phyloP scores from a whole-genome alignment of 352 stramenopile genomes.

The Phytopythium delawarense region DNA sequence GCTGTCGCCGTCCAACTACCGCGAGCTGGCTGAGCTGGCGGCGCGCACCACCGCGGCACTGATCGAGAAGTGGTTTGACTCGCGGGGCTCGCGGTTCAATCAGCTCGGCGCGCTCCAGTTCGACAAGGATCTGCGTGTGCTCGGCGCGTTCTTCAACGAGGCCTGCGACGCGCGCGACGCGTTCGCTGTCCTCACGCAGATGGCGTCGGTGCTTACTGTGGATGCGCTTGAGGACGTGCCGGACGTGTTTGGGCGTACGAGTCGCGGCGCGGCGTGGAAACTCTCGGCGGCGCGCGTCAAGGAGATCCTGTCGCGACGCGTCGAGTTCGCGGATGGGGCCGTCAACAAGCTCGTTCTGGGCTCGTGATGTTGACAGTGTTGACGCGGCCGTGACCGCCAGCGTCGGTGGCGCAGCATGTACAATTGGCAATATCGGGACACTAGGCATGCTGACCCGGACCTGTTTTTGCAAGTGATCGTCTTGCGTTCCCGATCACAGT shows the following conservation, averaged over 20 bases:
- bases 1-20: conserved; percentile 61
- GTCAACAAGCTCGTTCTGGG: conserved; percentile 63
- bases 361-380: neutral
- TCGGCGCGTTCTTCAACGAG: conserved; percentile 60
- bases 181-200: conserved; percentile 64
- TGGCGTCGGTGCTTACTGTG: conserved; percentile 65
- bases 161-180: conserved; percentile 44
- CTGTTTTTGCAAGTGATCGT: no score
- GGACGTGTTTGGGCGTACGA: conserved; percentile 66
- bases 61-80: conserved; percentile 64
- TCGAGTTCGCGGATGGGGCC: conserved; percentile 66
- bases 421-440: no score
- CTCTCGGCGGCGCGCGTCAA: conserved; percentile 66
- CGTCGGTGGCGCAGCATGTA: no score
- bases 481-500: no score
- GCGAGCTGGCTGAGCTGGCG: conserved; percentile 41
- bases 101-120: conserved; percentile 83
- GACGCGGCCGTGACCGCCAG: no score
- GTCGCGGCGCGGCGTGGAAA: conserved; percentile 64
- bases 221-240: conserved; percentile 68
- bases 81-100: conserved; percentile 55
- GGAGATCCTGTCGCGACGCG: conserved; percentile 66
- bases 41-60: conserved; percentile 37
- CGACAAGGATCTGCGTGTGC: conserved; percentile 80
- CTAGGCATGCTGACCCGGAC: no score